Base-by-base conservation (phyloP, 1,139 yeast species). In the Diutina siamensis region DNA sequence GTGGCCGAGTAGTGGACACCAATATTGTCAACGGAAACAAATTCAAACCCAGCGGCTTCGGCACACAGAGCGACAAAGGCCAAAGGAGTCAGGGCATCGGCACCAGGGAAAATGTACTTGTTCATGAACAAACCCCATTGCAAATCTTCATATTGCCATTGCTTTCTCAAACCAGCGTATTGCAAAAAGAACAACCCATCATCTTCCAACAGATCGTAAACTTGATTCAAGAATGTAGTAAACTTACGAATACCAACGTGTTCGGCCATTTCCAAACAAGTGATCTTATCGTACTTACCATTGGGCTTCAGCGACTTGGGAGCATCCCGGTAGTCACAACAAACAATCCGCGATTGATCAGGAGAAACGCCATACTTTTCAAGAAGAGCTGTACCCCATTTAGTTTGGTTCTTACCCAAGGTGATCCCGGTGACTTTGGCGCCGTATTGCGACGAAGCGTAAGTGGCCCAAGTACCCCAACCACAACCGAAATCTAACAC, bases 51-150 rank as follows among this genome's bases (percentile, higher is more conserved):
- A 52, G 83, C 78, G 38, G 78, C 79, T 69, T 87, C 97, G 61
- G 88, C 76, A 55, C 78, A 71, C 52, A 82, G 76, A 51, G 82
- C 72, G 53, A 85, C 92, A 62, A 84, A 88, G 48, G 87, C 86
- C 57, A 88, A 76, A 45, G 97, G 96, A 48, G 97, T 88, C 8
- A 95, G 85, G 45, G 96, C 96, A 68, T 87, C 97, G 47, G 96
- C 96, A 67, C 96, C 97, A 44, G 97, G 96, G 87, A 87, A 87
- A 61, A 87, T 81, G 68, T 86, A 87, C 72, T 86, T 87, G 78
- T 88, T 87, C 96, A 87, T 88, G 65, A 87, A 88, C 62, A 88
- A 72, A 55, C 97, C 96, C 97, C 96, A 87, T 65, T 79, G 72
- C 59, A 87, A 75, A 63, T 87, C 97, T 70, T 87, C 96, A 64